Conservation (phyloP, 129 eudicot genomes). For the Logfia minima region DNA sequence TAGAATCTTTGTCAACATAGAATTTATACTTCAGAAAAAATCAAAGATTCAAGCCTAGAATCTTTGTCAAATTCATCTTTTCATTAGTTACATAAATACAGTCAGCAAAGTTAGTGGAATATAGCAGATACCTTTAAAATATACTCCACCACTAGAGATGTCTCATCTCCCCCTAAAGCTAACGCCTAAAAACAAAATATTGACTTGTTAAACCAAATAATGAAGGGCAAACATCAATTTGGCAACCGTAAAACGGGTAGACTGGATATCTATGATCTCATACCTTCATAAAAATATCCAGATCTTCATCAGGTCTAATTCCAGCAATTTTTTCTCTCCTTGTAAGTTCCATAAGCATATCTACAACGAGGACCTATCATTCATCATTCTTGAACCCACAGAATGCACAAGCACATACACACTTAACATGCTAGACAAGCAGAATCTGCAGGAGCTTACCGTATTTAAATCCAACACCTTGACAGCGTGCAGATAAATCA, state of each 20-base stretch:
- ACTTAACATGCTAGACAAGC: constrained; percentile 1
- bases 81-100: not conserved
- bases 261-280: not conserved
- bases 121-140: constrained; percentile 72
- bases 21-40: constrained; percentile 32
- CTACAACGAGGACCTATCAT: constrained; percentile 43
- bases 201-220: constrained; percentile 9
- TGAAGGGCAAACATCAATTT: not conserved
- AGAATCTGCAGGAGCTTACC: constrained; percentile 50
- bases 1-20: constrained; percentile 70
- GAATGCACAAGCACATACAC: constrained; percentile 1
- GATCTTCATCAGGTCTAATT: constrained; percentile 95
- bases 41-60: constrained; percentile 77
- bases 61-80: constrained; percentile 56
- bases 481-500: constrained; percentile 87
- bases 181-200: constrained; percentile 51
- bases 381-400: constrained; percentile 35
- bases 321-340: constrained; percentile 87
- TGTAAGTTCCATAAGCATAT: constrained; percentile 93
- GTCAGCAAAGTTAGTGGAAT: not conserved
- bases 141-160: constrained; percentile 82
- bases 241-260: constrained; percentile 5
- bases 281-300: constrained; percentile 96
- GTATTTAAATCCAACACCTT: constrained; percentile 95
- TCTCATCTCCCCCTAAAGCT: constrained; percentile 82